phyloP scores from a whole-genome alignment of 2,329 filamentous ascomycete species.

The Cercospora zeina region DNA sequence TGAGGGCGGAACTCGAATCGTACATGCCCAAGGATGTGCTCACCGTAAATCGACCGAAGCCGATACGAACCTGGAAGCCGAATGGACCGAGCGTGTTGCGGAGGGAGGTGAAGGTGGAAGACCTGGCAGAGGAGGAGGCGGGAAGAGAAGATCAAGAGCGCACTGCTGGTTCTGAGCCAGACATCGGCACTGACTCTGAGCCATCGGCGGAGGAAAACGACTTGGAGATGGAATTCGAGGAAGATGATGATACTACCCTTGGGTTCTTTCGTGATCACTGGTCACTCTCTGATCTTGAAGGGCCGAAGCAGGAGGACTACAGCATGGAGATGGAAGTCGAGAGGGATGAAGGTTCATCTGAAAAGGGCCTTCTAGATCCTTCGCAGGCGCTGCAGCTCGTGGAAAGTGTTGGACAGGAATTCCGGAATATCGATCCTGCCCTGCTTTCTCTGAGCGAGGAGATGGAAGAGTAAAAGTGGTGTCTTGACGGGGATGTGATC shows the following conservation, averaged over 20 bases:
- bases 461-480: not conserved
- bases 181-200: not conserved
- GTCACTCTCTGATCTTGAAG: not conserved
- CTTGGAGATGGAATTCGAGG: too few relatives aligned
- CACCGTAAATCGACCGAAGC: not conserved
- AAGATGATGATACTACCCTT: too few relatives aligned
- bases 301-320: not conserved
- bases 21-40: not conserved
- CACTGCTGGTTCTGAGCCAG: not conserved
- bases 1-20: not conserved
- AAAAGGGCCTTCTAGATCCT: not conserved
- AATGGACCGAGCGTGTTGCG: not conserved
- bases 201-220: not conserved
- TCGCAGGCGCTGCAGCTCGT: not conserved
- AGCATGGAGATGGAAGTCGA: not conserved
- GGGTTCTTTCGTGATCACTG: too few relatives aligned
- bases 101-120: constrained; percentile 1
- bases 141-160: not conserved
- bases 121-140: not conserved
- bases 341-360: not conserved
- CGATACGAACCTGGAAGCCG: not conserved
- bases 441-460: not conserved
- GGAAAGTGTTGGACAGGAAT: not conserved
- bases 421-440: not conserved
- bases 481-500: not conserved